phyloP scores from a whole-genome alignment of 148 eudicot species.

The Cornus controversa region DNA sequence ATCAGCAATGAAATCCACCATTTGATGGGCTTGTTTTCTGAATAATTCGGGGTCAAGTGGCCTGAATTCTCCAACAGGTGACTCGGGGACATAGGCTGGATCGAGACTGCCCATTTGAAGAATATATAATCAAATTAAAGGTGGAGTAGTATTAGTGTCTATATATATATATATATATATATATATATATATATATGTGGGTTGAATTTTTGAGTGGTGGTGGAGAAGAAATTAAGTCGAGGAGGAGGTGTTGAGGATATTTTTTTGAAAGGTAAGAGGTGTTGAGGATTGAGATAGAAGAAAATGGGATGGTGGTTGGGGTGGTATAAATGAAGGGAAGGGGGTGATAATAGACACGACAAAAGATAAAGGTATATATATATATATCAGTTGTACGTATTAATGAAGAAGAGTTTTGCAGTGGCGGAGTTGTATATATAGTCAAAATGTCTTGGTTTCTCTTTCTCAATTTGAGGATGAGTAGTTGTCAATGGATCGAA shows the following conservation, averaged over 20 bases:
- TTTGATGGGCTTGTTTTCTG: constrained; percentile 30
- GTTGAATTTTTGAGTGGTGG: no score
- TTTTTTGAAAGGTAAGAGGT: no score
- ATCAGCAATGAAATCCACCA: constrained; percentile 50
- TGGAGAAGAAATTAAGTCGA: no score
- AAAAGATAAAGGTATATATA: background rate
- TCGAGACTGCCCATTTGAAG: constrained; percentile 14
- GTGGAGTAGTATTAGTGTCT: no score
- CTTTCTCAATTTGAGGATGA: no score
- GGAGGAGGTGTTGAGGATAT: background rate
- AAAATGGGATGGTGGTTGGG: no score
- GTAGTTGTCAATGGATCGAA: no score
- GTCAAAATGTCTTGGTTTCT: background rate
- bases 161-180: no score
- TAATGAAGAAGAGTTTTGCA: background rate
- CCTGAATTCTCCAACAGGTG: constrained; percentile 18
- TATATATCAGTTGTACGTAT: background rate
- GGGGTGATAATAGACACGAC: background rate
- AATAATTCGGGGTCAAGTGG: constrained; percentile 44
- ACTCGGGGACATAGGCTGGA: background rate
- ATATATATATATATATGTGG: no score
- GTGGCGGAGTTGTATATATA: background rate
- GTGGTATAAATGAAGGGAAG: background rate
- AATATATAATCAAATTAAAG: no score
- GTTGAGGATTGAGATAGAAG: background rate